Base-by-base conservation (phyloP, 257 asterid species). In the Nicotiana knightiana region DNA sequence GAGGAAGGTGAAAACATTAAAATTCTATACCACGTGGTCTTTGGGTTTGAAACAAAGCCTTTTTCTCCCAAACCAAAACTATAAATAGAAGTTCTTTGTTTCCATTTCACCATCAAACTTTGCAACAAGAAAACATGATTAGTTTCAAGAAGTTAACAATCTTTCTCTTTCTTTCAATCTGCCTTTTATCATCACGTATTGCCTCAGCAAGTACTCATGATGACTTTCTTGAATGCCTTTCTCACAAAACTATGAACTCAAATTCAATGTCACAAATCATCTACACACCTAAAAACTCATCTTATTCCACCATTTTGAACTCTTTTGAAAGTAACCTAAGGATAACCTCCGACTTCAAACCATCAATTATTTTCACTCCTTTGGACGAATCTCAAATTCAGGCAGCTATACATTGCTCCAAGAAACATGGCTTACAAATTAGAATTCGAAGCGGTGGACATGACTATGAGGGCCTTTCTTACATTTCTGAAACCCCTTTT, bases 401-500 rank as follows among this genome's bases (percentile, higher is more conserved):
- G 5, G 32, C 7, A 26, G 61, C 68, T 67, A 37, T 79, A 59
- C 15, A 43, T 15, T 79, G 82, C 26, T 65, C 82, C 82, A 79
- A 79, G 73, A 15, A 43, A 21, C 82, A 61, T 39, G 82, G 3
- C 7, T 0, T 79, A 15, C 62, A 61, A 11, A 32, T 79, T 1
- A 18, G 82, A 21, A 53, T 39, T 30, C 82, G 82, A 39, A 5
- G 82, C 17, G 55, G 76, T 67, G 76, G 76, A 67, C 76, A 67
- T 67, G 76, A 67, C 2, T 67, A 67, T 37, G 82, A 79, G 35
- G 63, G 82, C 12, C 48, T 79, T 13, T 79, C 82, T 4, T 79
- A 62, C 1, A 62, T 67, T 37, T 21, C 82, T 1, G 76, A 39
- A 1, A 35, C 4, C 57, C 75, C 76, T 0, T 79, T 79, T 39